These are phyloP conservation scores for Cordyceps cateniannulata DNA, from an alignment of 2,329 filamentous ascomycete species.

Conservation along the genomic window DNA sequence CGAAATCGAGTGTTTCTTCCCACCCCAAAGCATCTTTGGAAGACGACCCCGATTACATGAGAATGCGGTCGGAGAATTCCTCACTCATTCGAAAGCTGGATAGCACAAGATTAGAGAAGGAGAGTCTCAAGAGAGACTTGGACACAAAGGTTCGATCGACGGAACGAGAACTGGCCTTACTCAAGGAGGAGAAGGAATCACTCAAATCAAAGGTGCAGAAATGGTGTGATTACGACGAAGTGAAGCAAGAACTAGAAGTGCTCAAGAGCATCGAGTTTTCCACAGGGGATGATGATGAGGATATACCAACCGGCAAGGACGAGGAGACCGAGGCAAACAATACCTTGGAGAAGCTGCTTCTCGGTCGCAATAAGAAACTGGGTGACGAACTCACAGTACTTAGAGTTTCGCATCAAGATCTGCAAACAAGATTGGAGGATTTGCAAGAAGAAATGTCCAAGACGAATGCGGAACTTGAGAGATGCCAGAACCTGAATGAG, in stretches of 20 bases:
- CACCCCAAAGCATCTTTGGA: constrained; percentile 61
- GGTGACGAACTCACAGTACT: constrained; percentile 89
- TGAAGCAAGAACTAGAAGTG: constrained; percentile 93
- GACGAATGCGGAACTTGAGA: constrained; percentile 81
- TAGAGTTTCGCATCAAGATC: constrained; percentile 87
- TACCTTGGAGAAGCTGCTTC: constrained; percentile 80
- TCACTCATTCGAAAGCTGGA: constrained; percentile 86
- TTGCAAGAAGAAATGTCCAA: constrained; percentile 78
- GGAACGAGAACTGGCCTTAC: constrained; percentile 67
- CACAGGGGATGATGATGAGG: constrained; percentile 80
- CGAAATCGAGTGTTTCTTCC: constrained; percentile 61
- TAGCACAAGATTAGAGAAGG: constrained; percentile 73
- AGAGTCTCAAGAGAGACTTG: constrained; percentile 68
- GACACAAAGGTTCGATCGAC: constrained; percentile 70
- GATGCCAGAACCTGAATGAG: constrained; percentile 73
- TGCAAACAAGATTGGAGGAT: constrained; percentile 71
- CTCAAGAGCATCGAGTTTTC: constrained; percentile 97
- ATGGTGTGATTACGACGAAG: constrained; percentile 90
- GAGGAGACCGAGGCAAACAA: constrained; percentile 52
- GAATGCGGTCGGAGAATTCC: constrained; percentile 87
- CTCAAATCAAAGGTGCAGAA: constrained; percentile 77
- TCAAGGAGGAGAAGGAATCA: constrained; percentile 74
- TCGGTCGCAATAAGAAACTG: constrained; percentile 94
- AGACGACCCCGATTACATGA: constrained; percentile 83
- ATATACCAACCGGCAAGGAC: constrained; percentile 39